Evolutionary conservation across 2,329 filamentous ascomycete genomes (phyloP).

Genomic region (Claviceps humidiphila): DNA sequence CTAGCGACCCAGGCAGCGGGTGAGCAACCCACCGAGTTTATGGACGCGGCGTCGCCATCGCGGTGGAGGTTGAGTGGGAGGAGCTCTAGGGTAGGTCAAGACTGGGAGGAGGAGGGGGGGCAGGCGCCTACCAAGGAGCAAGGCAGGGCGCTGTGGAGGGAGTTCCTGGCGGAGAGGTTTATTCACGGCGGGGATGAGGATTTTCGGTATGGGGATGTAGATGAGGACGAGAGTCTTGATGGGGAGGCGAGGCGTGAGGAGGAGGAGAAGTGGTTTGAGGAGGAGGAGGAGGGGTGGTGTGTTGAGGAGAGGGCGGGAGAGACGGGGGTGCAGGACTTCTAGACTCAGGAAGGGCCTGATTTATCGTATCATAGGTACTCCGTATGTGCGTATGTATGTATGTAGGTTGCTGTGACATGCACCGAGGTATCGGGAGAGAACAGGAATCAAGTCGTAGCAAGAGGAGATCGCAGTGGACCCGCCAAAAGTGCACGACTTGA

Average conservation of each 20-base stretch:
- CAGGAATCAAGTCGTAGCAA: too few relatives aligned
- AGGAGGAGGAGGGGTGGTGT: conserved; percentile 59
- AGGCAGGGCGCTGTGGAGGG: conserved; percentile 54
- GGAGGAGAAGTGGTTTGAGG: conserved; percentile 69
- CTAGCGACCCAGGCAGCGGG: conserved; percentile 11
- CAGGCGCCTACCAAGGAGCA: conserved; percentile 38
- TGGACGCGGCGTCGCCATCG: neutral
- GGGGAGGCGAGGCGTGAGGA: conserved; percentile 43
- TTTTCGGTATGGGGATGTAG: conserved; percentile 62
- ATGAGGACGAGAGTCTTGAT: conserved; percentile 61
- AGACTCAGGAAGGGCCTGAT: conserved; percentile 1
- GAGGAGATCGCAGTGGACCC: too few relatives aligned
- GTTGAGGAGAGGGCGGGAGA: conserved; percentile 38
- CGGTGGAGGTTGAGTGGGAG: neutral
- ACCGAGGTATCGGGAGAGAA: too few relatives aligned
- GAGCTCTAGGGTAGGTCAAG: neutral
- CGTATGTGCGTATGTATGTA: too few relatives aligned
- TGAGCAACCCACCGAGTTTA: neutral
- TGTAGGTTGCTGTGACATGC: too few relatives aligned
- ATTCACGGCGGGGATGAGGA: conserved; percentile 61
- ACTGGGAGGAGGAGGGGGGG: conserved; percentile 17
- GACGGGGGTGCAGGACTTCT: conserved; percentile 63
- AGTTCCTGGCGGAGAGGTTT: conserved; percentile 62
- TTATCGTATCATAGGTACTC: too few relatives aligned
- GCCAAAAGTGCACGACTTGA: too few relatives aligned